Percentiles rank a stretch among this genome's conserved stretches.
These are phyloP conservation scores for Calonectria hawksworthii DNA, from an alignment of 2,329 filamentous ascomycete species.

Conservation along the genomic window DNA sequence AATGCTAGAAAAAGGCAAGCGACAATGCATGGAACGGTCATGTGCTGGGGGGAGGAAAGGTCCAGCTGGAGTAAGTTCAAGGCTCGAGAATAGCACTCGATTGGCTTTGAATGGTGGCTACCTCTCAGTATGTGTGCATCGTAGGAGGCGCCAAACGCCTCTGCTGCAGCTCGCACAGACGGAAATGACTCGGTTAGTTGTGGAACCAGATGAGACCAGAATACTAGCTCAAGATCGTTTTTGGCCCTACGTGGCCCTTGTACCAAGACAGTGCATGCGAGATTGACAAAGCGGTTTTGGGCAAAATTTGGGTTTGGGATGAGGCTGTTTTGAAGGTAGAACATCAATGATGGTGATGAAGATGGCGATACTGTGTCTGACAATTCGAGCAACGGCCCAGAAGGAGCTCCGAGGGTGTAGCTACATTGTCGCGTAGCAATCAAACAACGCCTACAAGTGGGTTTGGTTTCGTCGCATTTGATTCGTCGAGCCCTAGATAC, in stretches of 20 bases:
- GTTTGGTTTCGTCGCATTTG: constrained; percentile 40
- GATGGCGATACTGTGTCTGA: background rate
- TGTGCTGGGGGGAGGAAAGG: constrained; percentile 25
- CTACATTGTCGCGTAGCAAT: constrained; percentile 29
- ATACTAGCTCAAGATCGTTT: constrained; percentile 28
- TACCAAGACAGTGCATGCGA: constrained; percentile 27
- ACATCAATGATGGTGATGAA: background rate
- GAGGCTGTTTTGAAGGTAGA: background rate
- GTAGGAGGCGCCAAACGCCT: constrained; percentile 35
- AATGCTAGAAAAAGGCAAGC: constrained; percentile 36
- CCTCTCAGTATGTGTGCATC: constrained; percentile 31
- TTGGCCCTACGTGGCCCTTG: constrained; percentile 34
- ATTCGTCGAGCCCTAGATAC: constrained; percentile 33
- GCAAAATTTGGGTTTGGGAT: background rate
- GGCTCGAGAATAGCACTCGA: constrained; percentile 28
- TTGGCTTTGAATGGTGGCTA: background rate
- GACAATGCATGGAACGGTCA: constrained; percentile 30
- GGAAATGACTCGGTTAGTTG: constrained; percentile 34
- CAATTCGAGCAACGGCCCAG: background rate
- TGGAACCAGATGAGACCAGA: constrained; percentile 36
- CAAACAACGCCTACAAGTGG: constrained; percentile 32
- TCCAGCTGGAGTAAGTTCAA: constrained; percentile 34
- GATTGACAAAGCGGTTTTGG: constrained; percentile 19
- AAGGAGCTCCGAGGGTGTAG: constrained; percentile 28
- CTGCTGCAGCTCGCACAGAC: constrained; percentile 34